Evolutionary conservation across 306 rosid species (phyloP).

Genomic region (Pyrus bretschneideri): DNA sequence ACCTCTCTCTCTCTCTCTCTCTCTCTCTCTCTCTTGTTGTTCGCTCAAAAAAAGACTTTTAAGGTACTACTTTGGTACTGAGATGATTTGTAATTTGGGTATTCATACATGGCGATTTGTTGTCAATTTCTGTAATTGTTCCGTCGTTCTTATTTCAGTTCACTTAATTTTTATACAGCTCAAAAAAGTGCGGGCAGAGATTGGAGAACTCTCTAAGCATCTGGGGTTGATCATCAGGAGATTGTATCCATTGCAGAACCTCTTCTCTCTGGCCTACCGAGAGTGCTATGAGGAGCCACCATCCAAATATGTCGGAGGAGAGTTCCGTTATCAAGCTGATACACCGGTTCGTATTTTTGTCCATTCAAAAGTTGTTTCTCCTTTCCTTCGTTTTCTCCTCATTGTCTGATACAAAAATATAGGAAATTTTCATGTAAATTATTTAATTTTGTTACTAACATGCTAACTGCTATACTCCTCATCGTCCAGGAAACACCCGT

Average conservation of each 20-base stretch:
- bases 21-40: not conserved
- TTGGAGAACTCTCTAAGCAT: slow-evolving; percentile 74
- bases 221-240: slow-evolving; percentile 88
- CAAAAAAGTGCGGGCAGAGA: slow-evolving; percentile 66
- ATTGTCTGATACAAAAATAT: not conserved
- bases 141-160: slow-evolving; percentile 17
- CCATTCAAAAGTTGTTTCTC: too few species aligned
- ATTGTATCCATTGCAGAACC: slow-evolving; percentile 81
- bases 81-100: not conserved
- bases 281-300: too few species aligned
- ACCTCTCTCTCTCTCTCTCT: not conserved
- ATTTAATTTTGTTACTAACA: not conserved
- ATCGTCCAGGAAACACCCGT: slow-evolving; percentile 60
- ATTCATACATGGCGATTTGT: not conserved
- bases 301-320: too few species aligned
- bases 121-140: not conserved
- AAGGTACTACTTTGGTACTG: not conserved
- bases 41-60: not conserved
- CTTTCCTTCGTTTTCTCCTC: not conserved
- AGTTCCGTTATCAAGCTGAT: too few species aligned
- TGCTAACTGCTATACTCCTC: slow-evolving; percentile 14
- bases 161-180: slow-evolving; percentile 43
- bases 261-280: slow-evolving; percentile 79
- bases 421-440: not conserved
- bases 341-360: too few species aligned